A percentile compares a stretch with the other conserved stretches of the same genome.
Conservation (phyloP, 768 basidiomycete genomes). For the Tricholomella constricta region DNA sequence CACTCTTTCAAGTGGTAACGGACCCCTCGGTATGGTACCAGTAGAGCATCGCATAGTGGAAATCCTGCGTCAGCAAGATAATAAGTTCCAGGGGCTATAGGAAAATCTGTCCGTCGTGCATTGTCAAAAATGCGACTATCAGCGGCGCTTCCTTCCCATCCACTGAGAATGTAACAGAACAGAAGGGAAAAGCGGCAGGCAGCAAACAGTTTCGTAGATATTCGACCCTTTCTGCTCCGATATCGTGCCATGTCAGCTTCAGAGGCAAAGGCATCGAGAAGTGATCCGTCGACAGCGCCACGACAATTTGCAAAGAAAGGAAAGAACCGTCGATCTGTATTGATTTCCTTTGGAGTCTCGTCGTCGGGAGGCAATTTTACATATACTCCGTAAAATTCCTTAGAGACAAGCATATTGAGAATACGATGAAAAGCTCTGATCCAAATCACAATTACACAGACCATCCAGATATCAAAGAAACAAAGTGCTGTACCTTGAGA, state of each 20-base stretch:
- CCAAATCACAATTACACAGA: neutral
- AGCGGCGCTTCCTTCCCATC: constrained; percentile 42
- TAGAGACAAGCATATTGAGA: constrained; percentile 13
- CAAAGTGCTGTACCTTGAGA: constrained; percentile 27
- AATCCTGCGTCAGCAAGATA: constrained; percentile 42
- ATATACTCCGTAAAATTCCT: constrained; percentile 1
- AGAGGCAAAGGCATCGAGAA: constrained; percentile 23
- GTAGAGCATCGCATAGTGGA: constrained; percentile 30
- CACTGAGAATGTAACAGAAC: constrained; percentile 39
- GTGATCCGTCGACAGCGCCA: constrained; percentile 37
- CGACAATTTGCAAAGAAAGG: constrained; percentile 34
- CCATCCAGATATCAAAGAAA: neutral
- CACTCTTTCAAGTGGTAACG: constrained; percentile 31
- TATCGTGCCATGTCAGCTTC: constrained; percentile 10
- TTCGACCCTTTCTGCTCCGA: constrained; percentile 31
- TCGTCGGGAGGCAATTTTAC: neutral
- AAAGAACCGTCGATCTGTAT: constrained; percentile 28
- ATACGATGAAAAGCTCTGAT: constrained; percentile 24
- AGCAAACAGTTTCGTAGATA: constrained; percentile 42
- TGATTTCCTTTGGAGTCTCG: constrained; percentile 25
- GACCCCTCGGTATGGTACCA: constrained; percentile 39
- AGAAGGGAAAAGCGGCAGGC: constrained; percentile 31
- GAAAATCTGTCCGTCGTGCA: constrained; percentile 27
- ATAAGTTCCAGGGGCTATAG: constrained; percentile 31
- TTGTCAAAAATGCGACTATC: constrained; percentile 36